Conservation (phyloP, 345 rosid species). For the Litchi chinensis region DNA sequence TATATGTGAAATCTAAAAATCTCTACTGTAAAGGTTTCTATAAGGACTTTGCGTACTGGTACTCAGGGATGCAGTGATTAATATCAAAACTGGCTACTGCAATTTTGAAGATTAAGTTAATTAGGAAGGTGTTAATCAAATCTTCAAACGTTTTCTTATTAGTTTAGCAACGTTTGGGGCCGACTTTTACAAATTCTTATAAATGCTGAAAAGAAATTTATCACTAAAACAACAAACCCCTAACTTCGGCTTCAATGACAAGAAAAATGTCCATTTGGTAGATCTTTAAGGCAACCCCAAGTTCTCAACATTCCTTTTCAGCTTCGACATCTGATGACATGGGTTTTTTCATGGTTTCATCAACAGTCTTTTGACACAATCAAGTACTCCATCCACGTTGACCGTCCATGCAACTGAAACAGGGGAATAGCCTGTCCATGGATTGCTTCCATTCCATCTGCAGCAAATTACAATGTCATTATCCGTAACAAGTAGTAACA, state of each 20-base stretch:
- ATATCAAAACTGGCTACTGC: not conserved
- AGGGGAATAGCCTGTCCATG: constrained; percentile 82
- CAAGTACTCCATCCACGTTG: constrained; percentile 55
- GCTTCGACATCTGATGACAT: not conserved
- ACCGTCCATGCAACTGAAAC: constrained; percentile 87
- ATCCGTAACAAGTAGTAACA: not conserved
- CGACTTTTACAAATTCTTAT: not conserved
- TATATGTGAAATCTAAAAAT: no score
- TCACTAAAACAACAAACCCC: constrained; percentile 8
- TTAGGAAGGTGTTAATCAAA: not conserved
- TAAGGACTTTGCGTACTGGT: no score
- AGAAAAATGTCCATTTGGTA: not conserved
- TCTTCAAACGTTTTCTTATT: not conserved
- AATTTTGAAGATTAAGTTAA: not conserved
- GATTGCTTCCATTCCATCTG: constrained; percentile 86
- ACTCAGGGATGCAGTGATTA: not conserved
- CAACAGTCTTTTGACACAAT: constrained; percentile 50
- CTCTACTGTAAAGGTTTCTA: no score
- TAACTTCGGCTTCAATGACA: not conserved
- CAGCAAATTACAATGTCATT: constrained; percentile 5
- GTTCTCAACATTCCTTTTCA: not conserved
- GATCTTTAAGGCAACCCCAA: not conserved
- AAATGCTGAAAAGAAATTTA: not conserved
- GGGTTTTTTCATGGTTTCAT: constrained; percentile 56
- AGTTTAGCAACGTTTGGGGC: not conserved